Evolutionary conservation across 129 eudicot genomes (phyloP), one percentile per base, ranked within the genome.

Genomic region (Deinandra increscens): DNA sequence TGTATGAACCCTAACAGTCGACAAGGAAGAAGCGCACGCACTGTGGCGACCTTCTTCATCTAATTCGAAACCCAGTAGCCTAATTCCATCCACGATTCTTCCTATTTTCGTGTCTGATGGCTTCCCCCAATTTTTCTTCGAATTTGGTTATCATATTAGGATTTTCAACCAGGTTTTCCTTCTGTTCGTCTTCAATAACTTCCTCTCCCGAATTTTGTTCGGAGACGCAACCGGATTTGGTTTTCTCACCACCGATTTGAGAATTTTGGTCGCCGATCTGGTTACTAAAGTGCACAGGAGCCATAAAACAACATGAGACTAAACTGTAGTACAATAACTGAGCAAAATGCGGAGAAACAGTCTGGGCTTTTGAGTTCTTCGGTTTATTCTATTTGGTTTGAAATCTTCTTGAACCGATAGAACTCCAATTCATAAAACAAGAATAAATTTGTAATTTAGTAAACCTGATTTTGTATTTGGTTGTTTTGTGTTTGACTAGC

Each of bases 321-420:
- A 85, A 66, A 71, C 89, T 69, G 60, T 73, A 87, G 72, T 94
- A 94, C 76, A 94, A 68, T 48, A 94, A 69, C 74, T 94, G 99
- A 46, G 99, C 81, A 73, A 89, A 89, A 85, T 94, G 99, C 6
- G 91, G 99, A 51, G 97, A 85, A 49, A 89, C 86, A 1, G 84
- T 60, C 72, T 94, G 99, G 45, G 99, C 1, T 3, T 50, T 50
- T 50, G 19, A 23, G 33, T 54, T 54, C 7, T 4, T 9, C n/a
- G 3, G 10, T 54, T 54, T 54, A 20, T 54, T 54, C 33, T 54
- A 7, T 54, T 54, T 54, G 7, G 60, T 54, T 55, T 55, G 36
- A 55, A 46, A 22, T 55, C 12, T 38, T 23, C 31, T 1, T 55
- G 12, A 23, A 55, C 62, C 62, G 26, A 55, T 55, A 7, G 9